phyloP scores from a whole-genome alignment of 23 red algal genomes.

The Gracilaria caudata region DNA sequence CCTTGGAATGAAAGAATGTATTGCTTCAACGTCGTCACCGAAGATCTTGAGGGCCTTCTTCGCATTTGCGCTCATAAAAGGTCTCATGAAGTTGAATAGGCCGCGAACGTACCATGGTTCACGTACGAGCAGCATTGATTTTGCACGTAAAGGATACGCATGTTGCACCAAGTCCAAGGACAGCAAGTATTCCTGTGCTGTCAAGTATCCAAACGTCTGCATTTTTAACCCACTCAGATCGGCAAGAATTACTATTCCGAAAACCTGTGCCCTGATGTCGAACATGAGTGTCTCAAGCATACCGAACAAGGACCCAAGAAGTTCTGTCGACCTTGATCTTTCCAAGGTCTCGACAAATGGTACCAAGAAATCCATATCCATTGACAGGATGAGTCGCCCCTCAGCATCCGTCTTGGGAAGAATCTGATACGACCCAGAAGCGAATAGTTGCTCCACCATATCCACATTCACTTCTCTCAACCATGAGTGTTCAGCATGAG shows the following conservation, averaged over 20 bases:
- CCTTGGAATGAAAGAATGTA: constrained; percentile 41
- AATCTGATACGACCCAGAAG: constrained; percentile 38
- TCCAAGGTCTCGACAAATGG: constrained; percentile 28
- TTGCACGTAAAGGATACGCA: constrained; percentile 50
- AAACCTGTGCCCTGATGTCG: constrained; percentile 48
- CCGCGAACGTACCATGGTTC: constrained; percentile 41
- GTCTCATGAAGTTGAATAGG: constrained; percentile 44
- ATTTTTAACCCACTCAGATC: constrained; percentile 28
- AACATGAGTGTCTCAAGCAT: constrained; percentile 43
- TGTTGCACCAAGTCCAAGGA: constrained; percentile 38
- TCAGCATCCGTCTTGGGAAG: constrained; percentile 34
- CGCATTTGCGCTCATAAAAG: constrained; percentile 43
- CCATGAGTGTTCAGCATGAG: constrained; percentile 39
- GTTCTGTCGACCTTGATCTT: background rate
- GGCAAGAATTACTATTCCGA: constrained; percentile 35
- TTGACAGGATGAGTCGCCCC: constrained; percentile 30
- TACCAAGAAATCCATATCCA: constrained; percentile 42
- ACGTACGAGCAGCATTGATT: constrained; percentile 22
- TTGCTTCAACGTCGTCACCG: background rate
- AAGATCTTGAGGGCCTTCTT: constrained; percentile 33
- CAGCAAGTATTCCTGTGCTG: constrained; percentile 19
- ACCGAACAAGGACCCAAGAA: constrained; percentile 33
- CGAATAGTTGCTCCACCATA: constrained; percentile 33
- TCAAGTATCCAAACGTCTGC: constrained; percentile 35
- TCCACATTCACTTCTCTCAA: constrained; percentile 11